phyloP scores from a whole-genome alignment of 768 basidiomycete genomes.

The Dentipellis fragilis region DNA sequence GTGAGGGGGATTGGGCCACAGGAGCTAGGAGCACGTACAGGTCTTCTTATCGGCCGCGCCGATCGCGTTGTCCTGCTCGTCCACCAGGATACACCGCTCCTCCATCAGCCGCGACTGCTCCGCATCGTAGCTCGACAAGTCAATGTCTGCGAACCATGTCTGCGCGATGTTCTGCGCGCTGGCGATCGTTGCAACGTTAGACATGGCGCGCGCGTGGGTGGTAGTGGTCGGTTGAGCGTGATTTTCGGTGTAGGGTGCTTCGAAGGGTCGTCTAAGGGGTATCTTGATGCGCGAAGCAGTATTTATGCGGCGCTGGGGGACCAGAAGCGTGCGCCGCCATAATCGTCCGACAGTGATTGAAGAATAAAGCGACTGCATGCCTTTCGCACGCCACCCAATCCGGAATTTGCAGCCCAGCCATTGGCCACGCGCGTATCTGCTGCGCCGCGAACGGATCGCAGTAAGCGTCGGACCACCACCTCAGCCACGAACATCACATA shows the following conservation, averaged over 20 bases:
- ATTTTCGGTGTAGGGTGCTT: neutral
- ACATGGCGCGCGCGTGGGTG: conserved; percentile 16
- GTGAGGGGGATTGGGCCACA: conserved; percentile 1
- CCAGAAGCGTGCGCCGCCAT: neutral
- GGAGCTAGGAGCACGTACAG: conserved; percentile 41
- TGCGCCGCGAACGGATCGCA: neutral
- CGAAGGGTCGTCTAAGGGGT: conserved; percentile 4
- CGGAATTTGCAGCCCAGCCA: neutral
- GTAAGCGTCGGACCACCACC: neutral
- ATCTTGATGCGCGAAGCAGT: conserved; percentile 1
- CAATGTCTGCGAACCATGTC: conserved; percentile 50
- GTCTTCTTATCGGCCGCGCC: conserved; percentile 94
- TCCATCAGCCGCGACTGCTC: conserved; percentile 95
- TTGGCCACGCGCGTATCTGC: neutral
- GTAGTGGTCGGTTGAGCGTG: too few species aligned
- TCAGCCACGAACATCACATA: too few species aligned
- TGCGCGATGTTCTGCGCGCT: conserved; percentile 1
- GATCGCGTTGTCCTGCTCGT: conserved; percentile 75
- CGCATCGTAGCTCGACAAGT: conserved; percentile 78
- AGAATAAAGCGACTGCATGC: neutral
- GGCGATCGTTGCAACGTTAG: conserved; percentile 33
- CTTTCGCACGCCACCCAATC: conserved; percentile 4
- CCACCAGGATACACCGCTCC: conserved; percentile 87
- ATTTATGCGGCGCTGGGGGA: conserved; percentile 23
- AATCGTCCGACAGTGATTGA: neutral